phyloP scores from a whole-genome alignment of 441 rosid species.

The Populus hybrid region DNA sequence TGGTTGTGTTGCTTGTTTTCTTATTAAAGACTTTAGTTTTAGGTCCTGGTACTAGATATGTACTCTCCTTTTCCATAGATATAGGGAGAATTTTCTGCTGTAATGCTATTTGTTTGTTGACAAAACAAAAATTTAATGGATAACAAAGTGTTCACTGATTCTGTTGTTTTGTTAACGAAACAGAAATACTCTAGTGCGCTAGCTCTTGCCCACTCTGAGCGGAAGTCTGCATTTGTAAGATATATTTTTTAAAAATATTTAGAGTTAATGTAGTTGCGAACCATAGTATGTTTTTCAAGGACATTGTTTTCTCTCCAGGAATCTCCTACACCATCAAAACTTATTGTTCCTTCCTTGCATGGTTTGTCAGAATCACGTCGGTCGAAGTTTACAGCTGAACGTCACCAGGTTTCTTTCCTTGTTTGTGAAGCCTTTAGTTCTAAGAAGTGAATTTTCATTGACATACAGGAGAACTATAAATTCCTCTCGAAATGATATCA shows the following conservation, averaged over 20 bases:
- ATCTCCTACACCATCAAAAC: conserved; percentile 91
- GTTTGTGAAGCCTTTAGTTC: conserved; percentile 9
- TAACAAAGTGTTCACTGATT: conserved; percentile 6
- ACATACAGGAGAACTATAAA: conserved; percentile 76
- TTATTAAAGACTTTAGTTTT: neutral
- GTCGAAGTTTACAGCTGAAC: conserved; percentile 78
- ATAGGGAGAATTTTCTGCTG: neutral
- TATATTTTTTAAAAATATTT: conserved; percentile 9
- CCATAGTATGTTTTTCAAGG: neutral
- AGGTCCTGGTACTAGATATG: neutral
- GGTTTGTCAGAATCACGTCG: conserved; percentile 78
- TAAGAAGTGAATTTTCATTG: conserved; percentile 1
- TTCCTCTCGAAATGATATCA: conserved; percentile 62
- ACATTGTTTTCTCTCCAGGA: conserved; percentile 50
- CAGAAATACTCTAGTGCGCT: conserved; percentile 68
- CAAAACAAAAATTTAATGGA: neutral
- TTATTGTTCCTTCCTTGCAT: conserved; percentile 60
- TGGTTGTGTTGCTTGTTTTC: neutral
- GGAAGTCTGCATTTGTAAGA: conserved; percentile 75
- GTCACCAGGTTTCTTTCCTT: conserved; percentile 62
- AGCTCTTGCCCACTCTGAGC: conserved; percentile 48
- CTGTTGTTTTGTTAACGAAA: conserved; percentile 17
- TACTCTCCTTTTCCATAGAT: neutral
- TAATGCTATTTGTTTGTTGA: neutral
- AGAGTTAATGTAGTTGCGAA: neutral